Conservation (phyloP, 2,329 filamentous ascomycete genomes). For the Diaporthe caulivora region DNA sequence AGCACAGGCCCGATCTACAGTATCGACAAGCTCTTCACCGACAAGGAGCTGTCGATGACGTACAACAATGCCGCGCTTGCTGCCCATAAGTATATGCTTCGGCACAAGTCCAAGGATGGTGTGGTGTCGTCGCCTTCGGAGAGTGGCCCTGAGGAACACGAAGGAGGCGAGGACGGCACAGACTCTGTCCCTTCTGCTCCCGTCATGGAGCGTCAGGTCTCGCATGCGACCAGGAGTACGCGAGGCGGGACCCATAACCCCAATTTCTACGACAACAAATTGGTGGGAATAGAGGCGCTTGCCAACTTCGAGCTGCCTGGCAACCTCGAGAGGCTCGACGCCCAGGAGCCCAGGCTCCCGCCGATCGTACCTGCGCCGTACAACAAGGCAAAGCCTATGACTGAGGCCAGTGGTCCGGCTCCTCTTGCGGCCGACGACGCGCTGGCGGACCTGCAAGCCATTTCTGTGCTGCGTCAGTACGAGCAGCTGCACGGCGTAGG, state of each 20-base stretch:
- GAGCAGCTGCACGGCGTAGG: constrained; percentile 65
- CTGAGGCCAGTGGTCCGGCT: constrained; percentile 68
- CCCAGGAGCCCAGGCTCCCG: constrained; percentile 70
- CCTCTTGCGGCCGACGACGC: constrained; percentile 65
- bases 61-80: constrained; percentile 74
- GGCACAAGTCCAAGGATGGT: constrained; percentile 67
- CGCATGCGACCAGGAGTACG: constrained; percentile 74
- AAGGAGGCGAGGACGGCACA: constrained; percentile 59
- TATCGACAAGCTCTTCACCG: constrained; percentile 78
- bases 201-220: constrained; percentile 73
- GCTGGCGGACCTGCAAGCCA: constrained; percentile 67
- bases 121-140: constrained; percentile 64
- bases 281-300: constrained; percentile 71
- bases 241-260: constrained; percentile 64
- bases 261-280: constrained; percentile 69
- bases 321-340: constrained; percentile 69
- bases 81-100: constrained; percentile 71
- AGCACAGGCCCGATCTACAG: constrained; percentile 73
- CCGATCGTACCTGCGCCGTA: constrained; percentile 69
- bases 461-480: constrained; percentile 70
- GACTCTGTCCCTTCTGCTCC: constrained; percentile 63
- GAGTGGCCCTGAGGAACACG: constrained; percentile 64
- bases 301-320: constrained; percentile 69
- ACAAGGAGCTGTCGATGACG: constrained; percentile 75
- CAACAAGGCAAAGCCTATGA: constrained; percentile 67